Evolutionary conservation across 2,329 filamentous ascomycete species (phyloP), one percentile per base, ranked within the genome.

Genomic region (Thelonectria blattea): DNA sequence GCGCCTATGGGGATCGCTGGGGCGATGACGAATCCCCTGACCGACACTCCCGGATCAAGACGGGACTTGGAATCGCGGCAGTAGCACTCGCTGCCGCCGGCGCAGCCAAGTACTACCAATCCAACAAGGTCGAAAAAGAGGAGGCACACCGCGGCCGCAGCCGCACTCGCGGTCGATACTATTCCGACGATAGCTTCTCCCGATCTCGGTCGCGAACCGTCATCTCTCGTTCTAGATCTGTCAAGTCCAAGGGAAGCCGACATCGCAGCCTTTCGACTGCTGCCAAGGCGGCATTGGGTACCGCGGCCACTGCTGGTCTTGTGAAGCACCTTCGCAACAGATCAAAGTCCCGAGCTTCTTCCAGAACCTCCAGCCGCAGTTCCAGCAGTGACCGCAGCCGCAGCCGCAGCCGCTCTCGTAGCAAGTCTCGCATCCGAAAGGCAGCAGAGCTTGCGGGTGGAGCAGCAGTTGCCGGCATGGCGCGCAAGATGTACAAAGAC

Each of bases 51-150:
- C 81, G 81, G 50, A 76, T 89, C 56, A 87, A 87, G 72, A 87
- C 85, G 1, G 86, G 85, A 20, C 76, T 89, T 20, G 87, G 86
- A 32, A 79, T 88, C 43, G 87, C 87, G 9, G 86, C 86, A 10
- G 85, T 87, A 20, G 86, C 86, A 15, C 78, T 89, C 22, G 87
- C 86, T 8, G 84, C 87, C 18, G 86, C 86, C 3, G 87, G 86
- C n/a, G 86, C 86, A 5, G 82, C 85, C 63, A 88, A 88, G 70
- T 88, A 88, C 68, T 83, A 85, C 71, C 83, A 88, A 63, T 81
- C 83, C 66, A 84, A 80, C 73, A 87, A 85, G 69, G 73, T 83
- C 46, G 84, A 88, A 46, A 85, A 83, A 68, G 86, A 88, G 64
- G 86, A 88, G 67, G 73, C 80, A 14, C 76, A 64, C 30, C 83